Evolutionary conservation across 2,329 filamentous ascomycete species (phyloP), one percentile per base, ranked within the genome.

Genomic region (Metarhizium robertsii): DNA sequence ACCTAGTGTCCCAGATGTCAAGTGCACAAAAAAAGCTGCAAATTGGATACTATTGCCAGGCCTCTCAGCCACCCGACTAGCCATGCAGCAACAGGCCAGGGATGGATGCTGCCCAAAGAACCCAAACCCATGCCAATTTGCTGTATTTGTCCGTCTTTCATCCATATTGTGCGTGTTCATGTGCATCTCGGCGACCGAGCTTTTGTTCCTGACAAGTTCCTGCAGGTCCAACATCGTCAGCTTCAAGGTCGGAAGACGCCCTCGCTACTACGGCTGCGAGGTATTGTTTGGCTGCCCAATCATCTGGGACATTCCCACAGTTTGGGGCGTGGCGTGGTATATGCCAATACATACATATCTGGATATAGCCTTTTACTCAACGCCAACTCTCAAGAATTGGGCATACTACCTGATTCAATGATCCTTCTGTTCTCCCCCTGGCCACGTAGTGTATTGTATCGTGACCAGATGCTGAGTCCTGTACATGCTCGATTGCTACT

Each of bases 51-150:
- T 25, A 14, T 40, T 29, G 30, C 32, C 32, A 8, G 50, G 34
- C 50, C 36, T 42, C 18, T 52, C 25, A 47, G 50, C 48, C 53
- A 42, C 34, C 49, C 47, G 49, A 25, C 53, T 42, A 52, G 46
- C 53, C 53, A 52, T 47, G 48, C 48, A 51, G 42, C 48, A 49
- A 16, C 25, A 20, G 29, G 29, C 38, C 38, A 20, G 34, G 53
- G 42, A 45, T 6, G 53, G 53, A 55, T 55, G 53, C 38, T 52
- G 48, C 49, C 53, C 53, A 55, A 55, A 36, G 53, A 51, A 55
- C 53, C 53, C 53, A 55, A 52, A 36, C 38, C 53, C 53, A 55
- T 55, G 48, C 47, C 29, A 29, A 32, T 34, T 42, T 40, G 32
- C 20, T 50, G n/a, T 32, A 48, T 29, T 48, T 30, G 45, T 11